phyloP scores from a whole-genome alignment of 176 grass and related monocot genomes.

The Typha latifolia region DNA sequence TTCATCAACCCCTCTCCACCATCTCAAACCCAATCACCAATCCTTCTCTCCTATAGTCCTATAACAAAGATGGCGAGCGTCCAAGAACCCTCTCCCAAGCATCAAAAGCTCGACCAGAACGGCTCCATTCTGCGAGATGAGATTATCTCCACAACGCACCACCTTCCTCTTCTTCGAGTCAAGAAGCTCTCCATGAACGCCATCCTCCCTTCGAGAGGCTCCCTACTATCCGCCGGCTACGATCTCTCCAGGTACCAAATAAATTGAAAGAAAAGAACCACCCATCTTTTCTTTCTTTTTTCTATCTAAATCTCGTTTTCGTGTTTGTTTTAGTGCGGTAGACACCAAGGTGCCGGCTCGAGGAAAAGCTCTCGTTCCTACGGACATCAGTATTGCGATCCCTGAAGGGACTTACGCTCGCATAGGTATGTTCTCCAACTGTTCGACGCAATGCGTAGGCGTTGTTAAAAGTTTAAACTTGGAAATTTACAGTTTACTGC shows the following conservation, averaged over 20 bases:
- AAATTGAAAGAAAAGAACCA: too few relatives aligned
- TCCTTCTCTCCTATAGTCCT: too few relatives aligned
- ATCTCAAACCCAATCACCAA: not conserved
- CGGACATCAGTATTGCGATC: constrained; percentile 70
- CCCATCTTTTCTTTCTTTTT: not conserved
- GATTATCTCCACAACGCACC: not conserved
- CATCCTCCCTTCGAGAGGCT: constrained; percentile 60
- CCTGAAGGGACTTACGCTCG: constrained; percentile 89
- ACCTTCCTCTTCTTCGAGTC: constrained; percentile 38
- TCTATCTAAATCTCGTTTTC: not conserved
- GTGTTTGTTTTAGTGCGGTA: constrained; percentile 29
- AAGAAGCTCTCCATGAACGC: constrained; percentile 85
- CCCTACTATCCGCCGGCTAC: constrained; percentile 67
- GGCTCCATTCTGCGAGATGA: not conserved
- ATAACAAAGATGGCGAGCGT: constrained; percentile 8
- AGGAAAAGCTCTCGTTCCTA: constrained; percentile 68
- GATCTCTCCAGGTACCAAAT: constrained; percentile 74
- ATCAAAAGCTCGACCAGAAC: constrained; percentile 25
- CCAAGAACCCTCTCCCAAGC: constrained; percentile 44
- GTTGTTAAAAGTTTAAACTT: too few relatives aligned
- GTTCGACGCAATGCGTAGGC: constrained; percentile 27
- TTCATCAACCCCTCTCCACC: not conserved
- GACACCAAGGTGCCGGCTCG: constrained; percentile 48
- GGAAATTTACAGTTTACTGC: not conserved
- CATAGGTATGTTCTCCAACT: constrained; percentile 31